phyloP scores from a whole-genome alignment of 2,329 filamentous ascomycete genomes.

The Thelonectria olida region DNA sequence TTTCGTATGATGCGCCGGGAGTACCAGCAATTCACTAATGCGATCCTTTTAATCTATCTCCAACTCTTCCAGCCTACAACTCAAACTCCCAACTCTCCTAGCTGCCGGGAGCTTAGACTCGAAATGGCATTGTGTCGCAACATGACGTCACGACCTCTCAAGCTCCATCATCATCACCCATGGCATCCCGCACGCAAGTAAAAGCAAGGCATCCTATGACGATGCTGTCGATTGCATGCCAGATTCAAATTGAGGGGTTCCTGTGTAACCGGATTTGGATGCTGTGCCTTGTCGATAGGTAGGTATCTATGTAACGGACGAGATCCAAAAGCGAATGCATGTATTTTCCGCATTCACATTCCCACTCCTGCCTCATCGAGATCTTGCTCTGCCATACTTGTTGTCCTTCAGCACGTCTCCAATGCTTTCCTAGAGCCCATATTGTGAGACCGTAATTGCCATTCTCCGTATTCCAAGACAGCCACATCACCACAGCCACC shows the following conservation, averaged over 20 bases:
- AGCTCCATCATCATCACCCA: constrained; percentile 19
- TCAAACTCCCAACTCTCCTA: background rate
- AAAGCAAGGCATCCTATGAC: constrained; percentile 16
- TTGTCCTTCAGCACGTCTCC: too few species aligned
- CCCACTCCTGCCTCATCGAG: background rate
- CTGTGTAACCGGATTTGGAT: background rate
- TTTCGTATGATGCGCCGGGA: too few species aligned
- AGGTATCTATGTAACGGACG: too few species aligned
- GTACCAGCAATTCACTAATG: background rate
- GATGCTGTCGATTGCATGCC: constrained; percentile 32
- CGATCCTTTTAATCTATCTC: background rate
- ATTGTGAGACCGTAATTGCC: background rate
- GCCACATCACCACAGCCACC: background rate
- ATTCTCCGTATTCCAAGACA: background rate
- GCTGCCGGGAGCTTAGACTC: background rate
- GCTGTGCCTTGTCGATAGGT: background rate
- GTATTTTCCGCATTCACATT: background rate
- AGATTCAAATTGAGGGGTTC: background rate
- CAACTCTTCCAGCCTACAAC: background rate
- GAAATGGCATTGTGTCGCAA: constrained; percentile 10
- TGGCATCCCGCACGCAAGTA: background rate
- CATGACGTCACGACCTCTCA: constrained; percentile 38
- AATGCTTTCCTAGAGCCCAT: background rate
- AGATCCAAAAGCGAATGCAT: background rate
- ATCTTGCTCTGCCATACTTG: background rate